A percentile compares a stretch with the other conserved stretches of the same genome.
Conservation (phyloP, 108 stramenopile genomes). For the Pseudonitzschia multiseries region DNA sequence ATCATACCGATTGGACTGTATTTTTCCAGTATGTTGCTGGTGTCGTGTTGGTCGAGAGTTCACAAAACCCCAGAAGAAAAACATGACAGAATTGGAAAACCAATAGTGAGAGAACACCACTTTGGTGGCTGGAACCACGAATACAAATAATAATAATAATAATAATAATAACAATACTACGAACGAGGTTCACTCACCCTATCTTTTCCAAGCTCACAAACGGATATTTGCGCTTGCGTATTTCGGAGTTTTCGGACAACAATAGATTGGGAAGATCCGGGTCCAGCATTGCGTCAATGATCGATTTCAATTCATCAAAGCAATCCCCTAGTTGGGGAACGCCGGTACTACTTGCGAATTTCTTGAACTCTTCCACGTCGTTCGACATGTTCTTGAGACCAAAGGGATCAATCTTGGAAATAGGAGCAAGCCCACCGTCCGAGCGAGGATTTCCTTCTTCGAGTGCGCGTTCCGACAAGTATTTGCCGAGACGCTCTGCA, state of each 20-base stretch:
- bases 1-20: constrained; percentile 56
- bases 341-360: constrained; percentile 78
- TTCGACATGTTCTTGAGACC: constrained; percentile 78
- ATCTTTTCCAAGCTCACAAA: constrained; percentile 84
- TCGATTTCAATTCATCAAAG: constrained; percentile 80
- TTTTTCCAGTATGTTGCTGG: constrained; percentile 51
- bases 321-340: constrained; percentile 85
- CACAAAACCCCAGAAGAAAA: constrained; percentile 11
- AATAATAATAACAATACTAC: too few relatives aligned
- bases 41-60: neutral
- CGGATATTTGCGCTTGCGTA: constrained; percentile 80
- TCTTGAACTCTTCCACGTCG: constrained; percentile 81
- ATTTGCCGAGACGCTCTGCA: constrained; percentile 76
- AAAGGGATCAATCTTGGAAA: constrained; percentile 83
- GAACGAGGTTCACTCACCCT: constrained; percentile 10
- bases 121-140: too few relatives aligned
- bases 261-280: constrained; percentile 74
- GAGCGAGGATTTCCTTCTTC: constrained; percentile 41
- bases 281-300: constrained; percentile 78
- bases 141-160: too few relatives aligned
- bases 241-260: constrained; percentile 61
- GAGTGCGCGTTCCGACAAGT: constrained; percentile 56
- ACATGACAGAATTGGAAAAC: neutral
- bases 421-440: constrained; percentile 60
- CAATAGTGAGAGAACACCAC: neutral